A percentile compares a stretch with the other conserved stretches of the same genome.
phyloP scores from a whole-genome alignment of 2,329 filamentous ascomycete genomes.

The Fusarium napiforme region DNA sequence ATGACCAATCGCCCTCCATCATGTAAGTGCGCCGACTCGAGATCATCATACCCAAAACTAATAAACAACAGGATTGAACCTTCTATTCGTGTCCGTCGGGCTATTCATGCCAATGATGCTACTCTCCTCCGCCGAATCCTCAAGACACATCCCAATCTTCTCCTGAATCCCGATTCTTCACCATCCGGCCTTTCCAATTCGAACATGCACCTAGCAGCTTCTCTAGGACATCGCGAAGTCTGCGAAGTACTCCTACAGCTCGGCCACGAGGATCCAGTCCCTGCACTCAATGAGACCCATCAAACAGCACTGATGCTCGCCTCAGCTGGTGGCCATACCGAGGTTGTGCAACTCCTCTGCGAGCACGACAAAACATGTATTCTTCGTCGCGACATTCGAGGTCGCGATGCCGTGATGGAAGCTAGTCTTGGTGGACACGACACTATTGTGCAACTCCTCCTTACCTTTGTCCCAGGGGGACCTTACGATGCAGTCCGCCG shows the following conservation, averaged over 20 bases:
- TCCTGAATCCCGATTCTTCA: conserved; percentile 83
- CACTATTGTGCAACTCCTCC: conserved; percentile 71
- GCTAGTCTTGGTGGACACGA: conserved; percentile 70
- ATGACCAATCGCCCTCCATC: conserved; percentile 39
- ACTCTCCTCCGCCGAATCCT: conserved; percentile 82
- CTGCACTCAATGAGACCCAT: conserved; percentile 81
- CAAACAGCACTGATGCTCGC: conserved; percentile 88
- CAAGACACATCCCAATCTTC: conserved; percentile 73
- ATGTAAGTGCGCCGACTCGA: conserved; percentile 31
- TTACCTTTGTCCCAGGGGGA: conserved; percentile 69
- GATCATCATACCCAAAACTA: not conserved
- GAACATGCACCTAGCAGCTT: conserved; percentile 82
- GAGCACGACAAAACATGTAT: conserved; percentile 72
- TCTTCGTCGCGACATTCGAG: conserved; percentile 71
- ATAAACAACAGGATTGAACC: conserved; percentile 73
- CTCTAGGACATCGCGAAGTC: conserved; percentile 75
- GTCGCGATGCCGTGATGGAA: conserved; percentile 78
- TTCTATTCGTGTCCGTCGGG: conserved; percentile 80
- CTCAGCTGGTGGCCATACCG: conserved; percentile 73
- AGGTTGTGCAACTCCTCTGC: conserved; percentile 78
- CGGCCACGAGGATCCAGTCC: conserved; percentile 78
- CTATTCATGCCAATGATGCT: conserved; percentile 79
- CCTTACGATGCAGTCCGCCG: conserved; percentile 64
- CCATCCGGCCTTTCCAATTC: conserved; percentile 79
- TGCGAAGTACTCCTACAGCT: conserved; percentile 75